phyloP scores from a whole-genome alignment of 2,329 filamentous ascomycete species.

The Fusarium torulosum region DNA sequence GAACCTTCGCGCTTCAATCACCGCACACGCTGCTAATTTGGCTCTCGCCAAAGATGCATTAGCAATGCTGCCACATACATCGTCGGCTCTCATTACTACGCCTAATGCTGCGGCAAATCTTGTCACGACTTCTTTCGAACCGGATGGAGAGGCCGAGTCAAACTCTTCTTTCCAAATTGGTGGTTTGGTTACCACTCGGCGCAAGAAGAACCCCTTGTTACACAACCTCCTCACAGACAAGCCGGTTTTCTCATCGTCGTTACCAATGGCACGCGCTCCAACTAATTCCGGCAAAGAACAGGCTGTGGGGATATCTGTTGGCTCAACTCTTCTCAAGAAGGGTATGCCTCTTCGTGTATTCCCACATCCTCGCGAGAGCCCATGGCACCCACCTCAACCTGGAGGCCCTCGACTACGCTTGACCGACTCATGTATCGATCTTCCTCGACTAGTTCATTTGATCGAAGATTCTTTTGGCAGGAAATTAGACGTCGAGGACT shows the following conservation, averaged over 20 bases:
- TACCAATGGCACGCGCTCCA: conserved; percentile 77
- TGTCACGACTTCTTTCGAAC: conserved; percentile 54
- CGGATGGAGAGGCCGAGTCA: conserved; percentile 54
- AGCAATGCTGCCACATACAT: conserved; percentile 81
- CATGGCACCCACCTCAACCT: conserved; percentile 76
- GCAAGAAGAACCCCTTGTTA: conserved; percentile 83
- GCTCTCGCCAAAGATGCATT: conserved; percentile 77
- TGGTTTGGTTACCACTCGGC: conserved; percentile 66
- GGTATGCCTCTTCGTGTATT: conserved; percentile 91
- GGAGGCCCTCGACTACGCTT: conserved; percentile 74
- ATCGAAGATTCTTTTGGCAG: conserved; percentile 95
- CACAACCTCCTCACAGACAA: conserved; percentile 97
- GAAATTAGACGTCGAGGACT: conserved; percentile 85
- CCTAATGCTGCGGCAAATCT: conserved; percentile 79
- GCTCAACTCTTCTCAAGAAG: conserved; percentile 87
- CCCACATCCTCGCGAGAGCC: conserved; percentile 76
- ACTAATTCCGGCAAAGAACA: conserved; percentile 46
- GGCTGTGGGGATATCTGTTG: conserved; percentile 37
- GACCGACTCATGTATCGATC: conserved; percentile 84
- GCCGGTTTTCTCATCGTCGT: conserved; percentile 89
- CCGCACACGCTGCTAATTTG: conserved; percentile 76
- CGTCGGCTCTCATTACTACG: conserved; percentile 90
- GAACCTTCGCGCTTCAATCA: conserved; percentile 46
- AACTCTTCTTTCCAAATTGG: conserved; percentile 64
- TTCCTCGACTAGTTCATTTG: conserved; percentile 83